Percentiles rank a stretch among this genome's conserved stretches.
These are phyloP conservation scores for Nemania sp. DNA, from an alignment of 2,329 filamentous ascomycete species.

Conservation along the genomic window DNA sequence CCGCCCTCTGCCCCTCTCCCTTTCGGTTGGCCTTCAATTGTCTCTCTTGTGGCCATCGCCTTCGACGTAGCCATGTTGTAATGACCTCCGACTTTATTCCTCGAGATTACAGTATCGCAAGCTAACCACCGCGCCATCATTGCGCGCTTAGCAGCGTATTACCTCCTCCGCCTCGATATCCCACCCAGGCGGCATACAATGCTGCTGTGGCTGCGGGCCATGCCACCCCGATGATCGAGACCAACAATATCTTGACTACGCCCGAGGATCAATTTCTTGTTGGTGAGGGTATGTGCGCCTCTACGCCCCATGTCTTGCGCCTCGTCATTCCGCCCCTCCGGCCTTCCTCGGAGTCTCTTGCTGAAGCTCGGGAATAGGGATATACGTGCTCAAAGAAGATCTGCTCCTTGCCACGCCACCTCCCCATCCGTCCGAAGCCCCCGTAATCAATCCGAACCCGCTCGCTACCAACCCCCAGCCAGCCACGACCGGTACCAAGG, in stretches of 20 bases:
- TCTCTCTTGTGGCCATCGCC: no score
- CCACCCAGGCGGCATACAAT: conserved; percentile 72
- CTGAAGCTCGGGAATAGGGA: conserved; percentile 58
- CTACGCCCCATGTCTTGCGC: no score
- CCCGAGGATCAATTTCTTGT: conserved; percentile 90
- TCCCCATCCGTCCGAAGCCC: conserved; percentile 91
- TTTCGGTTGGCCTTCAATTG: not conserved
- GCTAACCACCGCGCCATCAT: conserved; percentile 22
- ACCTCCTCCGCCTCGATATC: conserved; percentile 84
- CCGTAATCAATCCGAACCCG: conserved; percentile 84
- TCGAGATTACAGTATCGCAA: no score
- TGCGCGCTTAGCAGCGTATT: conserved; percentile 63
- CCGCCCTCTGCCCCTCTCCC: no score
- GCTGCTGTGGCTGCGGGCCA: conserved; percentile 70
- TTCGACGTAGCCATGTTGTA: not conserved
- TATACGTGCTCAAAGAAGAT: conserved; percentile 88
- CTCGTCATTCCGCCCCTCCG: no score
- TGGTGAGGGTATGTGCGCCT: conserved; percentile 71
- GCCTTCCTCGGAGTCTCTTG: not conserved
- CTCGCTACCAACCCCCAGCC: conserved; percentile 82
- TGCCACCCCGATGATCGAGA: conserved; percentile 80
- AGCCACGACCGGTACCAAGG: conserved; percentile 80
- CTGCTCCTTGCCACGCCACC: conserved; percentile 91
- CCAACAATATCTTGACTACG: conserved; percentile 83
- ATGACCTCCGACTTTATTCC: no score